Evolutionary conservation across 2,329 filamentous ascomycete species (phyloP).

Genomic region (Coniochaeta prunicola): DNA sequence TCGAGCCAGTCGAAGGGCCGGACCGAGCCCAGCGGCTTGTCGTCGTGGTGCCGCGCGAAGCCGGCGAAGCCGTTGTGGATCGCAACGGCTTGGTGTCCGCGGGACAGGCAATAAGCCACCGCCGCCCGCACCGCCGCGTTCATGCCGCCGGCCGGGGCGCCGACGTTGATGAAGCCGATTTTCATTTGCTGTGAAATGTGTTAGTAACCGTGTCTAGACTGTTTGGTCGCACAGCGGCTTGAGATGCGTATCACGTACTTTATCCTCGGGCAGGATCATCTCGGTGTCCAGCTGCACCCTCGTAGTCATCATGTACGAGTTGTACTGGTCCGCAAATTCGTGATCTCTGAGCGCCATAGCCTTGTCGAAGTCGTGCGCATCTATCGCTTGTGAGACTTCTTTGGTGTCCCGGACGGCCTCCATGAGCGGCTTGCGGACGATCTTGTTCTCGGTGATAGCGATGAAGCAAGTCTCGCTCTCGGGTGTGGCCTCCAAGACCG

Average conservation of each 20-base stretch:
- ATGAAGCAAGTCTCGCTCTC: constrained; percentile 91
- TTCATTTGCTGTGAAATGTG: constrained; percentile 62
- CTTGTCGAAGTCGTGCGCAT: constrained; percentile 74
- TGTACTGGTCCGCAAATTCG: constrained; percentile 89
- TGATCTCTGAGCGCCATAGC: constrained; percentile 87
- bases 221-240: too few relatives aligned
- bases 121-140: constrained; percentile 92
- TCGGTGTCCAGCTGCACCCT: constrained; percentile 65
- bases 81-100: constrained; percentile 86
- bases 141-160: constrained; percentile 95
- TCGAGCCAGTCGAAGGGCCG: constrained; percentile 87
- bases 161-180: constrained; percentile 94
- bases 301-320: constrained; percentile 85
- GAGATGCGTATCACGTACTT: constrained; percentile 58
- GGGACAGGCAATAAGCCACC: constrained; percentile 83
- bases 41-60: constrained; percentile 81
- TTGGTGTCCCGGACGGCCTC: constrained; percentile 84
- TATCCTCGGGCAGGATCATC: constrained; percentile 59
- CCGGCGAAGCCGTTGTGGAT: constrained; percentile 97
- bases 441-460: constrained; percentile 96
- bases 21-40: constrained; percentile 75
- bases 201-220: constrained; percentile 17
- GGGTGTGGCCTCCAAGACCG: constrained; percentile 81
- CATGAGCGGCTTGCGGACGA: constrained; percentile 81
- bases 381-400: constrained; percentile 73